Conservation (phyloP, 768 basidiomycete genomes). For the Leucosporidium creatinivorum region DNA sequence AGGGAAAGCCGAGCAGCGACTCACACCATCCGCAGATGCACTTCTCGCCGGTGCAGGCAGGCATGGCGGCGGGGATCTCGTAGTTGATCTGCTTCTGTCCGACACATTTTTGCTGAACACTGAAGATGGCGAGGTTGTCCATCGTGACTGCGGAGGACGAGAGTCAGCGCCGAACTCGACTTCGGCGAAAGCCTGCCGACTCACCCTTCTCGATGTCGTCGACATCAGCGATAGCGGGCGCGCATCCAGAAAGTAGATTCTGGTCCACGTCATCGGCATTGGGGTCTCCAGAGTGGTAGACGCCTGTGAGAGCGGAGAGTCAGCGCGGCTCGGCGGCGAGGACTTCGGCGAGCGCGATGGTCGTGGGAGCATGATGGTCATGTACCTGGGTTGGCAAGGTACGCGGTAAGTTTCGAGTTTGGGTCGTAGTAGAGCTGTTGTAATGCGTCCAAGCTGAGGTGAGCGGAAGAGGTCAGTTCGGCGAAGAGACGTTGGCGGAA, state of each 20-base stretch:
- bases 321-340: neutral
- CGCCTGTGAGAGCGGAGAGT: neutral
- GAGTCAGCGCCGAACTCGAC: constrained; percentile 6
- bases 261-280: constrained; percentile 1
- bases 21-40: constrained; percentile 37
- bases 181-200: constrained; percentile 4
- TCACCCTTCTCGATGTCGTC: constrained; percentile 1
- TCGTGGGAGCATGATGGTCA: too few species aligned
- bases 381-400: too few species aligned
- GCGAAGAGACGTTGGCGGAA: too few species aligned
- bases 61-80: constrained; percentile 37
- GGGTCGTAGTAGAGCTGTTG: constrained; percentile 6
- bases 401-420: too few species aligned
- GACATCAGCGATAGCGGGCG: constrained; percentile 11
- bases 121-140: constrained; percentile 39
- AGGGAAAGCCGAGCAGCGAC: neutral
- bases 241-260: constrained; percentile 25
- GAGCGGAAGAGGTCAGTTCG: too few species aligned
- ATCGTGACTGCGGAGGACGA: constrained; percentile 19
- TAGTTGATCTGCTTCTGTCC: constrained; percentile 33
- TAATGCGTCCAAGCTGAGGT: constrained; percentile 3
- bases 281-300: constrained; percentile 25
- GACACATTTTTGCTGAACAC: constrained; percentile 37
- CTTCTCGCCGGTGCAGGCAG: constrained; percentile 37
- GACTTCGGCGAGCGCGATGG: neutral